These are phyloP conservation scores for Botrytis galanthina DNA, from an alignment of 2,329 filamentous ascomycete species.

Conservation along the genomic window DNA sequence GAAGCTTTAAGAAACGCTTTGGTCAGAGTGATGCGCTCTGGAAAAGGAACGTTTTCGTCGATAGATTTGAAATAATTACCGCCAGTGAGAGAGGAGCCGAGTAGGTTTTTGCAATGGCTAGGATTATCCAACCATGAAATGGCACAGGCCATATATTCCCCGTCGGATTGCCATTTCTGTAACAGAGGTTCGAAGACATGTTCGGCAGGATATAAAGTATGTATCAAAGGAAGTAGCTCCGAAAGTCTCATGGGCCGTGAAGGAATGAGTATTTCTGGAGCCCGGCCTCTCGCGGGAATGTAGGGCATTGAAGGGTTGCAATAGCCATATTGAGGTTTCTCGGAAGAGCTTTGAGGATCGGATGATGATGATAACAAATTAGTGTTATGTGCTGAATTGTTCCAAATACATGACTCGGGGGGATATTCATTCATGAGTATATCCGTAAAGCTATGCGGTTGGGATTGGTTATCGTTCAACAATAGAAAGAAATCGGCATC, in stretches of 20 bases:
- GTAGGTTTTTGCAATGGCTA: conserved; percentile 18
- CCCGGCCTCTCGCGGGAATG: neutral
- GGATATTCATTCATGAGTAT: neutral
- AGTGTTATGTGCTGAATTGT: neutral
- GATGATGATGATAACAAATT: neutral
- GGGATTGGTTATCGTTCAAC: neutral
- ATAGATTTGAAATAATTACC: conserved; percentile 28
- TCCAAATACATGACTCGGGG: neutral
- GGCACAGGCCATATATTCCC: conserved; percentile 22
- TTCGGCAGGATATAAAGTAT: neutral
- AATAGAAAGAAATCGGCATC: neutral
- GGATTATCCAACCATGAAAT: conserved; percentile 23
- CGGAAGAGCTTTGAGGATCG: neutral
- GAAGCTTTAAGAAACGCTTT: conserved; percentile 27
- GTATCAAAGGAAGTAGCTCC: conserved; percentile 11
- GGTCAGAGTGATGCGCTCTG: conserved; percentile 26
- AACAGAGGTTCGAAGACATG: conserved; percentile 24
- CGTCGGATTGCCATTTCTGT: conserved; percentile 26
- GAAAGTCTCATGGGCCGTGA: conserved; percentile 14
- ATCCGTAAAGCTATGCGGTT: neutral
- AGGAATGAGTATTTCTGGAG: neutral
- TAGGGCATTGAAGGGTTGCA: neutral
- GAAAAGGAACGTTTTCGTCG: conserved; percentile 25
- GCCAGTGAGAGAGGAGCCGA: conserved; percentile 14
- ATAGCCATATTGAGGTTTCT: neutral